A percentile compares a stretch with the other conserved stretches of the same genome.
phyloP scores from a whole-genome alignment of 345 rosid species.

The Euphorbia lathyris region DNA sequence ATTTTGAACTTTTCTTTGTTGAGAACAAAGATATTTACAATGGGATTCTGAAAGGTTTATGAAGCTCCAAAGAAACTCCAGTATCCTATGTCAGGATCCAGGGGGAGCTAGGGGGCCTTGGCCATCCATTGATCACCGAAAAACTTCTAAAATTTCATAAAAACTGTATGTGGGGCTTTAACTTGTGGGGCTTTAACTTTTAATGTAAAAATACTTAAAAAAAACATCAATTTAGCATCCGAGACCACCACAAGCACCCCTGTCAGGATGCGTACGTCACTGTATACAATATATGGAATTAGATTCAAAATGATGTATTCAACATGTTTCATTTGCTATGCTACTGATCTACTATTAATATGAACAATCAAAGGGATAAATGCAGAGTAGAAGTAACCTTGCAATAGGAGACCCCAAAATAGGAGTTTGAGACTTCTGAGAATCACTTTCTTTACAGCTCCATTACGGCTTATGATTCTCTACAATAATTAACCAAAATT shows the following conservation, averaged over 20 bases:
- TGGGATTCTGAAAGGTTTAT: background rate
- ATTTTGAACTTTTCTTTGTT: background rate
- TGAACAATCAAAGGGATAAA: background rate
- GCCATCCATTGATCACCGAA: too few relatives aligned
- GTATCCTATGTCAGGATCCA: too few relatives aligned
- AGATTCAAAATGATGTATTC: background rate
- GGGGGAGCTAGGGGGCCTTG: too few relatives aligned
- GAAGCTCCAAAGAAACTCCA: background rate
- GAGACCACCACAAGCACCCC: too few relatives aligned
- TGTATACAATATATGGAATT: background rate
- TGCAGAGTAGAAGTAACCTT: conserved; percentile 42
- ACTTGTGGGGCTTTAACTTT: too few relatives aligned
- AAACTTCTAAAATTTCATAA: too few relatives aligned
- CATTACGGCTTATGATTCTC: conserved; percentile 41
- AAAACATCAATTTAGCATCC: too few relatives aligned
- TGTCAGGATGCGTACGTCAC: too few relatives aligned
- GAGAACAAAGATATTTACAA: background rate
- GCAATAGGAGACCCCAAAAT: conserved; percentile 87
- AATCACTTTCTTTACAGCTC: conserved; percentile 57
- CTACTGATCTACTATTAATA: background rate
- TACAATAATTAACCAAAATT: conserved; percentile 17
- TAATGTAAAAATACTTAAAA: too few relatives aligned
- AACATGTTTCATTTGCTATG: background rate
- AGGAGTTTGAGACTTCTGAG: conserved; percentile 73
- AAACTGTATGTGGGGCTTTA: too few relatives aligned